phyloP scores from a whole-genome alignment of 352 stramenopile genomes.

The Blastocystis sp. region DNA sequence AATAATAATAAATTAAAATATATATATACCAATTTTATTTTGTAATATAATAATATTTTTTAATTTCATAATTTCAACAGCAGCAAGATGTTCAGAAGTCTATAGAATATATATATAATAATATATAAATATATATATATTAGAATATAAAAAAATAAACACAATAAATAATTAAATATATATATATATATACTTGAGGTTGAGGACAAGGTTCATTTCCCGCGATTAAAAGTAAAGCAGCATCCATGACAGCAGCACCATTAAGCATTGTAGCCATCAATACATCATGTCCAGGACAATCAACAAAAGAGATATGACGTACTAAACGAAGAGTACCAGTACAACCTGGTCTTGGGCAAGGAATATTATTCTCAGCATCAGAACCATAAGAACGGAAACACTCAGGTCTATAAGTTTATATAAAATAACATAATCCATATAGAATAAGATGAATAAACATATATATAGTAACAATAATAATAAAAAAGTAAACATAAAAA shows the following conservation, averaged over 20 bases:
- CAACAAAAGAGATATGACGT: slow-evolving; percentile 95
- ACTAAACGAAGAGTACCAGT: slow-evolving; percentile 52
- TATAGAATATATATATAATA: too few relatives aligned
- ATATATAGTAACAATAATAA: too few relatives aligned
- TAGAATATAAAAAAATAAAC: too few relatives aligned
- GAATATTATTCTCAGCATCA: slow-evolving; percentile 53
- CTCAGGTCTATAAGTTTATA: slow-evolving; percentile 15
- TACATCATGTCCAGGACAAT: slow-evolving; percentile 99
- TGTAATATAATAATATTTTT: slow-evolving; percentile 99
- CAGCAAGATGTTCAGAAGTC: slow-evolving; percentile 95
- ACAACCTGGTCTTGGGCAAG: slow-evolving; percentile 37
- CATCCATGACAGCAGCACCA: slow-evolving; percentile 98
- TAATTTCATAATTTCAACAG: slow-evolving; percentile 99
- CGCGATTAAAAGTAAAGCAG: slow-evolving; percentile 85
- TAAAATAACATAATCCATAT: too few relatives aligned
- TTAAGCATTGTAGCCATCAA: slow-evolving; percentile 99
- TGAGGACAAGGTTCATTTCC: slow-evolving; percentile 93
- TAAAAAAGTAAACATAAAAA: background rate
- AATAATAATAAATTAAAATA: too few relatives aligned
- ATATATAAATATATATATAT: too few relatives aligned
- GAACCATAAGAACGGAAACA: slow-evolving; percentile 50
- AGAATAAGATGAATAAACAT: too few relatives aligned
- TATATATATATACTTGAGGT: too few relatives aligned
- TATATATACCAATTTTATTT: slow-evolving; percentile 74
- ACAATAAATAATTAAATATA: too few relatives aligned